These are phyloP conservation scores for Eucalyptus curtisii DNA, from an alignment of 345 rosid species.

Conservation along the genomic window DNA sequence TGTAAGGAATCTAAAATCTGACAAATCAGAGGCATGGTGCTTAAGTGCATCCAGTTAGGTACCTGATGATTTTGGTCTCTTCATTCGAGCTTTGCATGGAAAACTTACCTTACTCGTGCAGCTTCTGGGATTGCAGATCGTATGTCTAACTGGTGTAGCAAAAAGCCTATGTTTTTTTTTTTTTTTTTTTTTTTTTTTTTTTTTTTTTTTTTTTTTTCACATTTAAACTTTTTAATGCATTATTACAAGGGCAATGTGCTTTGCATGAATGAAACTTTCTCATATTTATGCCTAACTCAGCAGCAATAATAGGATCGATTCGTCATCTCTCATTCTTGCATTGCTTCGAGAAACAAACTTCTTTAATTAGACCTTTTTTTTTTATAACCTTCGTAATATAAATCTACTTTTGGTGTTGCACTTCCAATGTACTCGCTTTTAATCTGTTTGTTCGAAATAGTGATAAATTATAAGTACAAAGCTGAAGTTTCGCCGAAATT, in stretches of 20 bases:
- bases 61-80: background rate
- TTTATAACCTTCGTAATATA: background rate
- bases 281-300: background rate
- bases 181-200: background rate
- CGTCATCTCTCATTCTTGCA: background rate
- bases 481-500: background rate
- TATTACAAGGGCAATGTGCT: background rate
- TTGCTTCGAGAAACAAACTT: background rate
- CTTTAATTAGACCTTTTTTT: background rate
- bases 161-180: background rate
- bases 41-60: background rate
- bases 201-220: background rate
- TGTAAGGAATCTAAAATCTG: background rate
- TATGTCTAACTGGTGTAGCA: background rate
- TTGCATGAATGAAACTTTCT: background rate
- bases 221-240: background rate
- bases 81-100: background rate
- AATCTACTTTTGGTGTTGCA: background rate
- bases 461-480: background rate
- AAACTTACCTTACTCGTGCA: background rate
- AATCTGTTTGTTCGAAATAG: background rate
- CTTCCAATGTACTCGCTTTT: background rate
- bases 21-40: background rate
- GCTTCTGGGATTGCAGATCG: background rate
- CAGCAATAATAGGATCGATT: background rate